These are phyloP conservation scores for Pyronema domesticum DNA, from an alignment of 495 filamentous ascomycete genomes.

Conservation along the genomic window DNA sequence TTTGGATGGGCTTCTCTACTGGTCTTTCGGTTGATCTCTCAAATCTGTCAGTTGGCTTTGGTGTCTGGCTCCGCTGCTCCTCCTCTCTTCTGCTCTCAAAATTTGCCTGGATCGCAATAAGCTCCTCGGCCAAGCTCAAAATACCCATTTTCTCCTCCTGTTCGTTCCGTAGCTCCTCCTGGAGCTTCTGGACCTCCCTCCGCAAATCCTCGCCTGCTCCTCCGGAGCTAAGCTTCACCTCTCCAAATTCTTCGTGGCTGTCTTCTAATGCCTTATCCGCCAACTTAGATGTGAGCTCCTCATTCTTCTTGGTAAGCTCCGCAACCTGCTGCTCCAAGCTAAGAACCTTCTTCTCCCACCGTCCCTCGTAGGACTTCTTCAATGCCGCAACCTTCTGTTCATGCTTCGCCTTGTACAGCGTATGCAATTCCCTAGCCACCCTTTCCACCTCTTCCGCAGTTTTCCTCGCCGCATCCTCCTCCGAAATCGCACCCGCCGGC, in stretches of 20 bases:
- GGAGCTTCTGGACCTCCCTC: slow-evolving; percentile 51
- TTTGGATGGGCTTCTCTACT: no score
- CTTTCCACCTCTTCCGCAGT: slow-evolving; percentile 82
- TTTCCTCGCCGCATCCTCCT: background rate
- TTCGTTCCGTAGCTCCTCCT: slow-evolving; percentile 57
- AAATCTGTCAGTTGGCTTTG: no score
- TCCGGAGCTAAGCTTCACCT: slow-evolving; percentile 1
- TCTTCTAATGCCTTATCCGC: slow-evolving; percentile 36
- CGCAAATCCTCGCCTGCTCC: slow-evolving; percentile 33
- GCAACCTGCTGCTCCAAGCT: slow-evolving; percentile 56
- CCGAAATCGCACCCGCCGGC: background rate
- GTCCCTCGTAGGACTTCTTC: slow-evolving; percentile 82
- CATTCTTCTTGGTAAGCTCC: slow-evolving; percentile 50
- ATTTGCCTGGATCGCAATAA: slow-evolving; percentile 42
- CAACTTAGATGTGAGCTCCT: slow-evolving; percentile 45
- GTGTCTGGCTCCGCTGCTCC: slow-evolving; percentile 9
- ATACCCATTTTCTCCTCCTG: slow-evolving; percentile 84
- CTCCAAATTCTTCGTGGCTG: slow-evolving; percentile 28
- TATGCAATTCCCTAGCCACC: slow-evolving; percentile 74
- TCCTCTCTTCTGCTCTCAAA: slow-evolving; percentile 6
- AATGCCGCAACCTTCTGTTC: slow-evolving; percentile 84
- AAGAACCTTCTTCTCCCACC: slow-evolving; percentile 69
- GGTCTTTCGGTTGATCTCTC: no score
- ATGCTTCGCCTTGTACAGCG: slow-evolving; percentile 90
- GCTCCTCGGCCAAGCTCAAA: slow-evolving; percentile 79